Conservation (phyloP, 2,329 filamentous ascomycete species). For the Ploettnerulaceae sp. region DNA sequence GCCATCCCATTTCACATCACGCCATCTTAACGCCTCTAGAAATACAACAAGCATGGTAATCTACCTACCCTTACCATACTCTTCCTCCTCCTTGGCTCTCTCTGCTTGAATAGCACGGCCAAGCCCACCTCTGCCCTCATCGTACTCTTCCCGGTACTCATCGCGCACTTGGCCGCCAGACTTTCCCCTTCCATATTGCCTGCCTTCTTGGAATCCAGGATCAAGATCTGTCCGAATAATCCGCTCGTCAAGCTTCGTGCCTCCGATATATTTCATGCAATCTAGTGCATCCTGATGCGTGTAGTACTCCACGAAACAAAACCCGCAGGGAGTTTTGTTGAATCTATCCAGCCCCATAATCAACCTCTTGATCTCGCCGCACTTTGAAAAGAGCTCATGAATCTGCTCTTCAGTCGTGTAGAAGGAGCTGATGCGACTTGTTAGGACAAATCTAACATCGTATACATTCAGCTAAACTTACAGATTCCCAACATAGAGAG, state of each 20-base stretch:
- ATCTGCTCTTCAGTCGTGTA: constrained; percentile 99
- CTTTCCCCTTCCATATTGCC: constrained; percentile 93
- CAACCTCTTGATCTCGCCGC: constrained; percentile 95
- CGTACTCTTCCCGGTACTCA: constrained; percentile 95
- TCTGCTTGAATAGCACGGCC: constrained; percentile 72
- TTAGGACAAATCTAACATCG: constrained; percentile 7
- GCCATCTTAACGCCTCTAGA: constrained; percentile 20
- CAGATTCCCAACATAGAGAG: constrained; percentile 96
- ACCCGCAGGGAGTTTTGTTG: constrained; percentile 96
- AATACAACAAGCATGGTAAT: constrained; percentile 3
- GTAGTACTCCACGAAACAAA: constrained; percentile 99
- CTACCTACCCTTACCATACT: constrained; percentile 54
- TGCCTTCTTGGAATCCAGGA: constrained; percentile 90
- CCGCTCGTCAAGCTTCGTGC: constrained; percentile 95
- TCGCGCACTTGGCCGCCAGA: constrained; percentile 95
- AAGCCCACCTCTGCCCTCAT: constrained; percentile 87
- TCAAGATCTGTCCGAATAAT: constrained; percentile 94
- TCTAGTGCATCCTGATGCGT: constrained; percentile 95
- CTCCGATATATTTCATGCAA: constrained; percentile 97
- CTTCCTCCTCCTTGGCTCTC: constrained; percentile 51
- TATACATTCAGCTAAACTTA: constrained; percentile 42
- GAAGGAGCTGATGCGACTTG: constrained; percentile 61
- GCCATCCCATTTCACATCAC: constrained; percentile 19
- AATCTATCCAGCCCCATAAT: constrained; percentile 97
- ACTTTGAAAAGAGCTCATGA: constrained; percentile 92